Evolutionary conservation across 805 yeast genomes (phyloP).

Genomic region (Tetrapisispora namnaoensis): DNA sequence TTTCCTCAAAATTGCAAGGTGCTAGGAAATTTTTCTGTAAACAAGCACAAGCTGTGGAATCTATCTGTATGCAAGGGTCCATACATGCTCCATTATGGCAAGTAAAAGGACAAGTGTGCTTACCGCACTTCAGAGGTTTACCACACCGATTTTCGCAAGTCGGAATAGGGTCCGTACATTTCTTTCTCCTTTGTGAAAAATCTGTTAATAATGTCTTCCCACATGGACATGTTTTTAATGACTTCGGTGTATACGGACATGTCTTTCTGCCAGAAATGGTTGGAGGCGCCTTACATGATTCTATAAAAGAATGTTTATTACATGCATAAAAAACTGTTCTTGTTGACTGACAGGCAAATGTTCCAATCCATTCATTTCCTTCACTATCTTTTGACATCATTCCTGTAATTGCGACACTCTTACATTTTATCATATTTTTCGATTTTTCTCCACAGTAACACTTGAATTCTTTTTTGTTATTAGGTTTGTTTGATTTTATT

Average conservation of each 20-base stretch:
- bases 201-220: conserved; percentile 49
- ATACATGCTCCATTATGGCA: conserved; percentile 76
- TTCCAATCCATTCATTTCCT: conserved; percentile 40
- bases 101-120: conserved; percentile 47
- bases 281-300: conserved; percentile 29
- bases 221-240: conserved; percentile 65
- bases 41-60: conserved; percentile 54
- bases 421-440: conserved; percentile 29
- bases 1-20: conserved; percentile 50
- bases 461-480: conserved; percentile 8
- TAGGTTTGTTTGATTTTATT: not conserved
- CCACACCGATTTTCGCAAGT: conserved; percentile 60
- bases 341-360: conserved; percentile 36
- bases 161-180: conserved; percentile 73
- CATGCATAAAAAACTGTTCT: conserved; percentile 52
- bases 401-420: conserved; percentile 36
- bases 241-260: conserved; percentile 58
- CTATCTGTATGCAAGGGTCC: conserved; percentile 49
- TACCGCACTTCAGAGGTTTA: conserved; percentile 63
- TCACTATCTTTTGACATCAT: conserved; percentile 26
- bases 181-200: conserved; percentile 34
- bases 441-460: conserved; percentile 72
- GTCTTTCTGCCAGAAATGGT: conserved; percentile 19
- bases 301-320: conserved; percentile 51
- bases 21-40: conserved; percentile 45